Evolutionary conservation across 305 asterid species (phyloP), one percentile per base, ranked within the genome.

Genomic region (Andrographis paniculata): DNA sequence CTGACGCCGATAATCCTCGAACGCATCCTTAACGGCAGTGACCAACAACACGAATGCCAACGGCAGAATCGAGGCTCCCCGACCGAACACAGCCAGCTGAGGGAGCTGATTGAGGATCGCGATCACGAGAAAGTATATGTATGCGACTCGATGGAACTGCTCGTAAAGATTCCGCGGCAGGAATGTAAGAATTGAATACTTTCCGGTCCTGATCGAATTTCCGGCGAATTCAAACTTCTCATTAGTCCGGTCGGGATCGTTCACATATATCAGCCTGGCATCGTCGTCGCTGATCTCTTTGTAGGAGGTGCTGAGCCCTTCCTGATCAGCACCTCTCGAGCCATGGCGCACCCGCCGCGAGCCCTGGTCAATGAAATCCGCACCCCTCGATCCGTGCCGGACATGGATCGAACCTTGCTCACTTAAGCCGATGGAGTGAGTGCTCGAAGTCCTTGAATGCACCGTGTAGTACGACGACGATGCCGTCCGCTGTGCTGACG

Each of bases 81-180:
- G 69, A 17, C 94, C 94, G 45, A 82, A 82, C 21, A 82, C 94
- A 56, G 94, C 94, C 46, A 82, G 53, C 76, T 76, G 88, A 15
- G 94, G 94, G 17, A 82, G 73, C 69, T 82, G 94, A 62, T 82
- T 82, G 64, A 82, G 87, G 20, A 82, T 53, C 14, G 94, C 94
- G 69, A 82, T 82, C n/a, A 58, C 82, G 33, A 82, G 80, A 65
- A 82, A 82, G 62, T 82, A 82, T 0, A 82, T 42, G 55, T 82
- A 82, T 31, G 94, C 94, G 55, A 82, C 91, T 56, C 94, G 76
- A 48, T 73, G 94, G 73, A 82, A 82, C 77, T 82, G 94, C 59
- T 82, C 94, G 30, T 73, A 82, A 56, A 82, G 53, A 69, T 82
- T 82, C 16, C 86, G 67, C 12, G 94, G 94, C 68, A 82, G 61